Evolutionary conservation across 129 eudicot genomes (phyloP), one percentile per base, ranked within the genome.

Genomic region (Arctium lappa): DNA sequence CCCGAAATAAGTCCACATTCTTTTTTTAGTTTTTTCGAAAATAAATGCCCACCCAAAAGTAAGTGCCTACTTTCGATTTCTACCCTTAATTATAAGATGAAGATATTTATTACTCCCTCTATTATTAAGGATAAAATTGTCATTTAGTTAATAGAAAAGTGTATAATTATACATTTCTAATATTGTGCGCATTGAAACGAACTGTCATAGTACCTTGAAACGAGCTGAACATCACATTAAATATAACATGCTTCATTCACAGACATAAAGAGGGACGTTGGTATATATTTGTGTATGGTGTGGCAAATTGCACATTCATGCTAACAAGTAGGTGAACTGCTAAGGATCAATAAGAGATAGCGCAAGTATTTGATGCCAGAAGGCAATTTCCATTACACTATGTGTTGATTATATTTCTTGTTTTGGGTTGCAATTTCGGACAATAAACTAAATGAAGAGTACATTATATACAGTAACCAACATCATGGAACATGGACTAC

Each of bases 401-500:
- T 6, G 12, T 63, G 32, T 22, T 33, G 32, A 63, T 63, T 63
- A 1, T 66, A 9, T 66, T 66, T 66, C 71, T 66, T 66, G 71
- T 66, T 66, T 66, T 66, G 4, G 33, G 33, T 66, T 66, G 71
- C 71, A 66, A 18, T 66, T 11, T 30, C 44, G 30, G 46, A 66
- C 38, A 53, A 72, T 50, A 66, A n/a, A 70, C 22, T 53, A 74
- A 69, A 75, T 60, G 33, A 79, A 72, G 2, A 33, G 3, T 33
- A 33, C 29, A 76, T 30, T 39, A 12, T 66, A 38, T 68, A n/a
- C n/a, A 74, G 40, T 10, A 4, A 65, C 74, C 72, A 48, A 62
- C 42, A 34, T 71, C 80, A 74, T 27, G 72, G 29, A 75, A 68
- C 65, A 72, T 74, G 69, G 9, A 62, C 50, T 62, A 89, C 95